Evolutionary conservation across 768 basidiomycete genomes (phyloP).

Genomic region (Auricularia sp.): DNA sequence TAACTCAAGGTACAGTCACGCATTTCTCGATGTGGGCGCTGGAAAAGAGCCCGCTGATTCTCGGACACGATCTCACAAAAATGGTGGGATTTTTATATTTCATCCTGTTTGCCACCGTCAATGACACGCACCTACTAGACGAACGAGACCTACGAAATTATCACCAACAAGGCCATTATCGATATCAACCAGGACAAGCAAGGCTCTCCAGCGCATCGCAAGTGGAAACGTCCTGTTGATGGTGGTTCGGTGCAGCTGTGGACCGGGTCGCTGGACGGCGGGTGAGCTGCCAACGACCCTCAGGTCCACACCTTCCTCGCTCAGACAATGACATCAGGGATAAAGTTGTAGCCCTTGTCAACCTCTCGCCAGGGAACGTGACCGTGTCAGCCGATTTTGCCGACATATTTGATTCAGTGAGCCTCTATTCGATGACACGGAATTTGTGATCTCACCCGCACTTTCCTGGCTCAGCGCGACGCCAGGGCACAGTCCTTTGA

Average conservation of each 20-base stretch:
- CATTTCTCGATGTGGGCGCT: constrained; percentile 34
- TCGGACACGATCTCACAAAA: constrained; percentile 29
- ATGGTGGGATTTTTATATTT: constrained; percentile 17
- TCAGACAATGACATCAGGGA: constrained; percentile 5
- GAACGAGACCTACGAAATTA: constrained; percentile 26
- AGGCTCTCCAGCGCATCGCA: constrained; percentile 22
- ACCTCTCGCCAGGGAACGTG: constrained; percentile 22
- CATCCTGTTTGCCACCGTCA: not conserved
- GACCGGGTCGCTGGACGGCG: constrained; percentile 22
- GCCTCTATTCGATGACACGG: not conserved
- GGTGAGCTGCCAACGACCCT: constrained; percentile 13
- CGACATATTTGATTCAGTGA: constrained; percentile 27
- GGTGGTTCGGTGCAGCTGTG: constrained; percentile 24
- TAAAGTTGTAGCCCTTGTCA: constrained; percentile 26
- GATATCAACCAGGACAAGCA: constrained; percentile 24
- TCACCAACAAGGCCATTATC: constrained; percentile 29
- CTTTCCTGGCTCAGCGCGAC: constrained; percentile 1
- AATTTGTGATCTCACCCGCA: not conserved
- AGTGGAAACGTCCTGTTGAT: constrained; percentile 22
- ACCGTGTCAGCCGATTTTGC: constrained; percentile 19
- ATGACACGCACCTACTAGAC: constrained; percentile 11
- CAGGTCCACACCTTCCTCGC: not conserved
- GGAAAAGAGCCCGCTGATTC: constrained; percentile 32
- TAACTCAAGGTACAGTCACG: constrained; percentile 17
- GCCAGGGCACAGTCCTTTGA: constrained; percentile 3